phyloP scores from a whole-genome alignment of 163 green algal genomes.

The Volvox carteri region DNA sequence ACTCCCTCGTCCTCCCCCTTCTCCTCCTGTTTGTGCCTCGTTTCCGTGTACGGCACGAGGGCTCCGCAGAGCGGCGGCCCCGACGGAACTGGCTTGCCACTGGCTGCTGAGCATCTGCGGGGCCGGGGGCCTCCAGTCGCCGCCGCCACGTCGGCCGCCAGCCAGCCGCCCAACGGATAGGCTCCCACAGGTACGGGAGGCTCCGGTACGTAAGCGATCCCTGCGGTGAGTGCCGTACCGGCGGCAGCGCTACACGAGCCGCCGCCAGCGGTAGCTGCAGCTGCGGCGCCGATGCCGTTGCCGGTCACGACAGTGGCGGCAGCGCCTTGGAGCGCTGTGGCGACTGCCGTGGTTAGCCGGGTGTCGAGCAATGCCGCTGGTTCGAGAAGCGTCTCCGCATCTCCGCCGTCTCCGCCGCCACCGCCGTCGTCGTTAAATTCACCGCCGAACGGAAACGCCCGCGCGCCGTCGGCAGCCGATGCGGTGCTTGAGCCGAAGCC shows the following conservation, averaged over 20 bases:
- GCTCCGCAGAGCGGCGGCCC: background rate
- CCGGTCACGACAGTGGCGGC: background rate
- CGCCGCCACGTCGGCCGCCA: background rate
- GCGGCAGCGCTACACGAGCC: background rate
- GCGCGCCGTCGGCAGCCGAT: background rate
- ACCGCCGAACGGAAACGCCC: background rate
- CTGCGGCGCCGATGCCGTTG: background rate
- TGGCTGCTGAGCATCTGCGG: background rate
- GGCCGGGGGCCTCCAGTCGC: background rate
- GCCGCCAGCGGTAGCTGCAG: background rate
- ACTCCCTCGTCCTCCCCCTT: background rate
- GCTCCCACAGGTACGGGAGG: background rate
- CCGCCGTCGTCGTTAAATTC: background rate
- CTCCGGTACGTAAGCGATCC: background rate
- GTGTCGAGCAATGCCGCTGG: slow-evolving; percentile 20
- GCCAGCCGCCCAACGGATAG: slow-evolving; percentile 42
- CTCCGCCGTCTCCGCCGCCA: background rate
- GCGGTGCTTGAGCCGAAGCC: background rate
- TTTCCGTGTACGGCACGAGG: background rate
- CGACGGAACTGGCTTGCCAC: background rate
- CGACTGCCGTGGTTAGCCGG: background rate
- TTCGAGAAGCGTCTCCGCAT: slow-evolving; percentile 12
- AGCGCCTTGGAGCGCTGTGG: background rate
- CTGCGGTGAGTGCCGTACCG: background rate
- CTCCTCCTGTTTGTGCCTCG: background rate